A percentile compares a stretch with the other conserved stretches of the same genome.
Conservation (phyloP, 352 stramenopile genomes). For the Globisporangium cederbergense region DNA sequence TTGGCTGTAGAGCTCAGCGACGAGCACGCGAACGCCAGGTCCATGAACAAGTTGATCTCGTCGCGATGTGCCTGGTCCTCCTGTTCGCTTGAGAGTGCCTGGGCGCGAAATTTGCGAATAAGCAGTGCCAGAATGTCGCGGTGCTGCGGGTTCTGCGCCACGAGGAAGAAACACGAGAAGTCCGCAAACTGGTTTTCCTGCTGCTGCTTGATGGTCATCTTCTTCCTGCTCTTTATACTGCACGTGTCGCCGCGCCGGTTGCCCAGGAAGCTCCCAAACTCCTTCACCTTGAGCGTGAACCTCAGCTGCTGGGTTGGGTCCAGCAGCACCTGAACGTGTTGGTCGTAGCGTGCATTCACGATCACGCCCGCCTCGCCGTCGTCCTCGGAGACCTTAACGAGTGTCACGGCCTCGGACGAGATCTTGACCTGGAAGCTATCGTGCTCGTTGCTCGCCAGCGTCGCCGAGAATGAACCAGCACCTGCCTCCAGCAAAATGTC, state of each 20-base stretch:
- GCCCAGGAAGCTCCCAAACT: conserved; percentile 70
- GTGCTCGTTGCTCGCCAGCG: conserved; percentile 68
- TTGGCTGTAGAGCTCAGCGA: conserved; percentile 4
- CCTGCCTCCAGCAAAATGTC: conserved; percentile 69
- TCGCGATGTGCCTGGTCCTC: conserved; percentile 56
- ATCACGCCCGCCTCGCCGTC: conserved; percentile 63
- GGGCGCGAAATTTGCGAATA: conserved; percentile 70
- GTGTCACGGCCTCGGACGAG: conserved; percentile 33
- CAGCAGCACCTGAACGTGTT: conserved; percentile 67
- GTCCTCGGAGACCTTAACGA: conserved; percentile 75
- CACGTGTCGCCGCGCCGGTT: conserved; percentile 56
- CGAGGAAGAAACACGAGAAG: conserved; percentile 72
- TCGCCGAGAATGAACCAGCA: conserved; percentile 71
- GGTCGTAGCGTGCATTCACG: conserved; percentile 43
- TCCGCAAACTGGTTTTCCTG: conserved; percentile 25
- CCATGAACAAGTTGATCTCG: conserved; percentile 68
- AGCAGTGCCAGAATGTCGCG: conserved; percentile 71
- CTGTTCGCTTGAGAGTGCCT: conserved; percentile 37
- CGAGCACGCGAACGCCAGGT: conserved; percentile 46
- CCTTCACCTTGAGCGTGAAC: conserved; percentile 76
- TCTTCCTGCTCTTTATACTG: conserved; percentile 42
- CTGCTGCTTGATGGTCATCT: background rate
- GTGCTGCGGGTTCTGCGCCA: conserved; percentile 76
- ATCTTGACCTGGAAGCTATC: conserved; percentile 87
- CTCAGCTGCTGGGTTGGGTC: conserved; percentile 60